phyloP scores from a whole-genome alignment of 768 basidiomycete species.

The Kwoniella europaea region DNA sequence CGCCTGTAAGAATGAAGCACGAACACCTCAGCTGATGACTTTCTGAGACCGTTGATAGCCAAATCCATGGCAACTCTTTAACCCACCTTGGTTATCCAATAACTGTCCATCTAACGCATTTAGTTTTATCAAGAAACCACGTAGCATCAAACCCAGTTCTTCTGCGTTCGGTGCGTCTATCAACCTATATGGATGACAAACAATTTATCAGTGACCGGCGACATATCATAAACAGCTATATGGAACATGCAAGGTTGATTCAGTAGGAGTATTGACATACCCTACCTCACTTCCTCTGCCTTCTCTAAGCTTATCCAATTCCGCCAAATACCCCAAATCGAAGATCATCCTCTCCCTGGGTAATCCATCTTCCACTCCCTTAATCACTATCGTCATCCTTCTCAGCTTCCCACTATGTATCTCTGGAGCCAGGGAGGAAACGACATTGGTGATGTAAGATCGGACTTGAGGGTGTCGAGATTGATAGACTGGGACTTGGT shows the following conservation, averaged over 20 bases:
- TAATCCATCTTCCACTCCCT: constrained; percentile 71
- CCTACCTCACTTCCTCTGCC: constrained; percentile 29
- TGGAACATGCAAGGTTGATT: neutral
- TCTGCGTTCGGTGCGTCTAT: constrained; percentile 44
- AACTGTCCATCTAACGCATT: constrained; percentile 51
- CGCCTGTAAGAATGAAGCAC: constrained; percentile 58
- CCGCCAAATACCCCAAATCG: constrained; percentile 74
- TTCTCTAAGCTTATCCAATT: constrained; percentile 32
- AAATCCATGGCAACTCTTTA: no score
- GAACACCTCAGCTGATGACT: neutral
- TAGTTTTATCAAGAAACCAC: constrained; percentile 52
- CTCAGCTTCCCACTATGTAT: constrained; percentile 64
- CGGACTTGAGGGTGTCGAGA: constrained; percentile 86
- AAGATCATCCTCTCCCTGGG: constrained; percentile 90
- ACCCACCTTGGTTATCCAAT: constrained; percentile 42
- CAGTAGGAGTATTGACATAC: constrained; percentile 19
- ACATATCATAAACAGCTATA: no score
- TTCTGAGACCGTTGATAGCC: neutral
- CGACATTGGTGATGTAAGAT: constrained; percentile 84
- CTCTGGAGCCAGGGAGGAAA: constrained; percentile 81
- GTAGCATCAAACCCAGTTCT: constrained; percentile 49
- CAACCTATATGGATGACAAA: constrained; percentile 23
- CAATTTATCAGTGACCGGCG: no score
- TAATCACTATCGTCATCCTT: constrained; percentile 82
- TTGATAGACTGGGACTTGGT: constrained; percentile 87